Evolutionary conservation across 495 filamentous ascomycete species (phyloP).

Genomic region (Trypethelium eluteriae): DNA sequence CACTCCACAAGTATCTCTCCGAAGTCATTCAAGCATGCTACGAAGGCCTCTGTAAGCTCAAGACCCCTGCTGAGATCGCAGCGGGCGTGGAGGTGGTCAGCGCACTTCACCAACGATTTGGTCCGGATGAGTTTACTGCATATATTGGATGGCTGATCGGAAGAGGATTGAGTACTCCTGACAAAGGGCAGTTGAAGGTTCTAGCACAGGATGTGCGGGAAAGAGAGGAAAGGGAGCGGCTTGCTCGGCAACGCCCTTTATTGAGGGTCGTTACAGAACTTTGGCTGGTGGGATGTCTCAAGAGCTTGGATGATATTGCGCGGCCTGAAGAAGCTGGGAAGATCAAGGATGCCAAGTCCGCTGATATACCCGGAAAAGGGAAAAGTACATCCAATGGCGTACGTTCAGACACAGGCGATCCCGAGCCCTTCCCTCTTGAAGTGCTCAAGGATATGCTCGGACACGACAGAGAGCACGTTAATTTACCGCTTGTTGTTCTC

Average conservation of each 20-base stretch:
- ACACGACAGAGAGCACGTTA: constrained; percentile 84
- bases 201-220: constrained; percentile 75
- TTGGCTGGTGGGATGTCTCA: constrained; percentile 84
- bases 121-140: constrained; percentile 80
- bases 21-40: constrained; percentile 98
- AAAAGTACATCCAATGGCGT: constrained; percentile 41
- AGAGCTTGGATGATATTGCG: constrained; percentile 80
- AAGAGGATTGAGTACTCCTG: constrained; percentile 83
- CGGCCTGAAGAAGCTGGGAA: constrained; percentile 70
- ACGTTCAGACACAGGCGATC: constrained; percentile 28
- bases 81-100: constrained; percentile 88
- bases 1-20: constrained; percentile 93
- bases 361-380: constrained; percentile 45
- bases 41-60: constrained; percentile 87
- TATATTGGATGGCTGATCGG: constrained; percentile 90
- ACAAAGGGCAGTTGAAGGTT: constrained; percentile 74
- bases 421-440: constrained; percentile 88
- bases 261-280: constrained; percentile 88
- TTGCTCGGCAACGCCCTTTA: constrained; percentile 76
- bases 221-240: constrained; percentile 89
- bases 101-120: constrained; percentile 93
- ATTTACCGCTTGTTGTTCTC: constrained; percentile 80
- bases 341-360: constrained; percentile 49
- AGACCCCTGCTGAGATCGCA: constrained; percentile 80
- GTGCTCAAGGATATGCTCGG: constrained; percentile 93